These are phyloP conservation scores for Ascosphaera aggregata DNA, from an alignment of 2,329 filamentous ascomycete species.

Conservation along the genomic window DNA sequence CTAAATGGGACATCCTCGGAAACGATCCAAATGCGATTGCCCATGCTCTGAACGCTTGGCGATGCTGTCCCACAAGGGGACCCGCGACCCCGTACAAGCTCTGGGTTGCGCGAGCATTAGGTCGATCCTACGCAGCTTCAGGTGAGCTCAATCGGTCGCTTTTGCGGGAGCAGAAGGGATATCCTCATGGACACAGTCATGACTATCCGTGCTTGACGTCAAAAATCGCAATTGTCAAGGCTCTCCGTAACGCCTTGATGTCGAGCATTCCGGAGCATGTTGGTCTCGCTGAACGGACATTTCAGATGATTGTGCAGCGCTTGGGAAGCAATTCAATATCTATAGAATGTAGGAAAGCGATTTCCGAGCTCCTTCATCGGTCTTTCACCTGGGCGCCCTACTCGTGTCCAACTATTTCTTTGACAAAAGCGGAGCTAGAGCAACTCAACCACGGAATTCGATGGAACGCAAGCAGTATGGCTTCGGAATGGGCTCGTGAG, in stretches of 20 bases:
- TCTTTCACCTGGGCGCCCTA: slow-evolving; percentile 21
- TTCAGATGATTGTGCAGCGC: slow-evolving; percentile 20
- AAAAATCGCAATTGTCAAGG: slow-evolving; percentile 36
- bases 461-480: slow-evolving; percentile 8
- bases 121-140: slow-evolving; percentile 57
- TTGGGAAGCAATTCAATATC: slow-evolving; percentile 11
- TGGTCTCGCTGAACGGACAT: slow-evolving; percentile 21
- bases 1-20: slow-evolving; percentile 42
- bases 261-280: slow-evolving; percentile 27
- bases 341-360: slow-evolving; percentile 13
- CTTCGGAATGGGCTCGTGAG: slow-evolving; percentile 14
- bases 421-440: slow-evolving; percentile 7
- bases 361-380: slow-evolving; percentile 16
- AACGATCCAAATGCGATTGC: slow-evolving; percentile 38
- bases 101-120: slow-evolving; percentile 71
- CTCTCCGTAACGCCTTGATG: slow-evolving; percentile 38
- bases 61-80: slow-evolving; percentile 42
- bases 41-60: slow-evolving; percentile 48
- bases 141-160: slow-evolving; percentile 33
- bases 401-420: slow-evolving; percentile 13
- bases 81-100: slow-evolving; percentile 47
- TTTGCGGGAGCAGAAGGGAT: slow-evolving; percentile 17
- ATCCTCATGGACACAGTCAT: slow-evolving; percentile 3
- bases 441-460: slow-evolving; percentile 4
- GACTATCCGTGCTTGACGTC: slow-evolving; percentile 19